These are phyloP conservation scores for Lasiosphaeris hirsuta DNA, from an alignment of 495 filamentous ascomycete species.

Conservation along the genomic window DNA sequence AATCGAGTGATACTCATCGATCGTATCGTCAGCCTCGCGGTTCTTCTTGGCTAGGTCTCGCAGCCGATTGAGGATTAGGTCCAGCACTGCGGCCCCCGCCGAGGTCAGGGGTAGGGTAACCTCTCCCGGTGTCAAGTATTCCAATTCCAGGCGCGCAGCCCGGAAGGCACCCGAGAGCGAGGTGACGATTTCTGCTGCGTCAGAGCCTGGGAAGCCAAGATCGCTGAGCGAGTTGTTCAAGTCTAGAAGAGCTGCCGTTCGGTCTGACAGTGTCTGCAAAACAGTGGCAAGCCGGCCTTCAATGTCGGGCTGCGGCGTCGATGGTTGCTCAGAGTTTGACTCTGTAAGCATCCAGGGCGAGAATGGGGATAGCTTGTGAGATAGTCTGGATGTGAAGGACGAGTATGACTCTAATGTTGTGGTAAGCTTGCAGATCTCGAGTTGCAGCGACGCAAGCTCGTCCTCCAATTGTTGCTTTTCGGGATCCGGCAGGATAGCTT, in stretches of 20 bases:
- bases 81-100: slow-evolving; percentile 46
- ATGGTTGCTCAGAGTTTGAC: neutral
- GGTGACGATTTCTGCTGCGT: slow-evolving; percentile 47
- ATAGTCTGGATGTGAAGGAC: slow-evolving; percentile 29
- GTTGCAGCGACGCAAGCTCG: slow-evolving; percentile 37
- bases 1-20: slow-evolving; percentile 54
- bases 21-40: slow-evolving; percentile 49
- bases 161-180: slow-evolving; percentile 55
- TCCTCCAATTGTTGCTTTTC: slow-evolving; percentile 41
- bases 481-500: slow-evolving; percentile 38
- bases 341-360: neutral
- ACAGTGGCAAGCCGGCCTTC: slow-evolving; percentile 34
- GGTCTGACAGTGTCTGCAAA: slow-evolving; percentile 38
- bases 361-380: slow-evolving; percentile 27
- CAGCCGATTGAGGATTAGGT: slow-evolving; percentile 42
- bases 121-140: slow-evolving; percentile 65
- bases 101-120: slow-evolving; percentile 40
- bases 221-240: slow-evolving; percentile 38
- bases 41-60: slow-evolving; percentile 45
- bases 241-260: slow-evolving; percentile 33
- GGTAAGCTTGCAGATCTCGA: slow-evolving; percentile 39
- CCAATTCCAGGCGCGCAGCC: slow-evolving; percentile 64
- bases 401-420: slow-evolving; percentile 37
- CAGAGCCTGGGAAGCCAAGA: slow-evolving; percentile 55
- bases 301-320: slow-evolving; percentile 19